Evolutionary conservation across 345 rosid genomes (phyloP).

Genomic region (Populus tremula): DNA sequence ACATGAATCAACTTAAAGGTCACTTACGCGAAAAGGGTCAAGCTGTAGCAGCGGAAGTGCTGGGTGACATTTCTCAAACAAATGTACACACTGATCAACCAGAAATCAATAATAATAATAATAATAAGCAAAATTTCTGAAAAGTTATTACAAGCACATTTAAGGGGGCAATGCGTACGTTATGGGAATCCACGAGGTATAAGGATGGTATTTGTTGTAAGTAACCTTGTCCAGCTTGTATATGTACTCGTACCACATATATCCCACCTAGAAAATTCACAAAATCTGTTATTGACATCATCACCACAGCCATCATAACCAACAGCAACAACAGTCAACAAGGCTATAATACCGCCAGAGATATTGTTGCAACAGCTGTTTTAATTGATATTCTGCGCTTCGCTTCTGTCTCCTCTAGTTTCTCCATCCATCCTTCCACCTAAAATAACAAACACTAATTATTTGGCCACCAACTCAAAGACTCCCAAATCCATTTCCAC

Average conservation of each 20-base stretch:
- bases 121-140: background rate
- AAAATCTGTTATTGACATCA: slow-evolving; percentile 13
- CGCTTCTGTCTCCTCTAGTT: slow-evolving; percentile 81
- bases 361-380: slow-evolving; percentile 47
- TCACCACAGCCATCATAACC: background rate
- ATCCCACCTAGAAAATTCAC: slow-evolving; percentile 63
- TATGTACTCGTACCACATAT: slow-evolving; percentile 76
- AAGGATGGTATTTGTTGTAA: slow-evolving; percentile 97
- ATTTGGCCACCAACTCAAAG: slow-evolving; percentile 14
- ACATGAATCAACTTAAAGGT: slow-evolving; percentile 7
- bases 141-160: background rate
- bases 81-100: slow-evolving; percentile 71
- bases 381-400: slow-evolving; percentile 66
- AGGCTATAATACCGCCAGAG: slow-evolving; percentile 50
- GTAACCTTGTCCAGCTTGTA: slow-evolving; percentile 90
- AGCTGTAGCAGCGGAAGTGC: slow-evolving; percentile 74
- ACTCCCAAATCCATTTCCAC: background rate
- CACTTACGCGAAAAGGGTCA: slow-evolving; percentile 93
- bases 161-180: slow-evolving; percentile 53
- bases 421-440: slow-evolving; percentile 99
- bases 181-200: slow-evolving; percentile 98
- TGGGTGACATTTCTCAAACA: slow-evolving; percentile 87
- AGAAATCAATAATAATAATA: slow-evolving; percentile 14
- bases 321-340: background rate
- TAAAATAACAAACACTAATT: slow-evolving; percentile 25